phyloP scores from a whole-genome alignment of 192 early-diverging fungal species.

The Entomortierella lignicola region DNA sequence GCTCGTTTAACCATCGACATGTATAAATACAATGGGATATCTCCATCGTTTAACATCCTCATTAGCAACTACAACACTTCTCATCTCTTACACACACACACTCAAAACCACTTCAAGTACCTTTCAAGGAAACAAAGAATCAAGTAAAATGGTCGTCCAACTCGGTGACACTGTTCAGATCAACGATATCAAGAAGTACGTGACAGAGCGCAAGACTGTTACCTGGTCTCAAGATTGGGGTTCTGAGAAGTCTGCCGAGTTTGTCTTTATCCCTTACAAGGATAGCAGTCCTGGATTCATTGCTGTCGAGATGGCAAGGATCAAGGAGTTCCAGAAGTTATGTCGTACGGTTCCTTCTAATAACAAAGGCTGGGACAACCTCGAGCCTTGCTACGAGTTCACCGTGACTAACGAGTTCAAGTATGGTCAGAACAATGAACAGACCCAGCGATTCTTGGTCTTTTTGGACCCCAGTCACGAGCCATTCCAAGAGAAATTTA shows the following conservation, averaged over 20 bases:
- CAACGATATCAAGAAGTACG: conserved; percentile 16
- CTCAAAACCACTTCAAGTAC: conserved; percentile 16
- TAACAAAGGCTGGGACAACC: conserved; percentile 1
- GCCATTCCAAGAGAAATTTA: conserved; percentile 28
- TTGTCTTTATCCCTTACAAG: conserved; percentile 23
- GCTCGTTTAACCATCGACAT: neutral
- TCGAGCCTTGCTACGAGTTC: conserved; percentile 7
- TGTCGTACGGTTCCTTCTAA: conserved; percentile 11
- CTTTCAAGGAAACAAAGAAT: conserved; percentile 7
- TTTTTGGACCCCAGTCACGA: conserved; percentile 25
- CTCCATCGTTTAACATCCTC: conserved; percentile 1
- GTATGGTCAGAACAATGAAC: conserved; percentile 33
- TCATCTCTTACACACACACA: too few species aligned
- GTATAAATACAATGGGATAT: conserved; percentile 17
- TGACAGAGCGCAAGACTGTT: conserved; percentile 8
- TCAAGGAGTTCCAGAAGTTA: conserved; percentile 15
- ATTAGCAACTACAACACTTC: neutral
- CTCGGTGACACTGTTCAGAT: conserved; percentile 13
- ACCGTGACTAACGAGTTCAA: conserved; percentile 14
- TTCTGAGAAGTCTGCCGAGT: conserved; percentile 19
- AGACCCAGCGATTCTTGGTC: conserved; percentile 27
- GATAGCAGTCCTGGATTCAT: conserved; percentile 8
- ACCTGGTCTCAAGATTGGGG: conserved; percentile 19
- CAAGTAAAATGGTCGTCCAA: conserved; percentile 20
- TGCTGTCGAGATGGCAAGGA: conserved; percentile 19